Evolutionary conservation across 2,329 filamentous ascomycete species (phyloP), one percentile per base, ranked within the genome.

Genomic region (Phyllosticta capitalensis): DNA sequence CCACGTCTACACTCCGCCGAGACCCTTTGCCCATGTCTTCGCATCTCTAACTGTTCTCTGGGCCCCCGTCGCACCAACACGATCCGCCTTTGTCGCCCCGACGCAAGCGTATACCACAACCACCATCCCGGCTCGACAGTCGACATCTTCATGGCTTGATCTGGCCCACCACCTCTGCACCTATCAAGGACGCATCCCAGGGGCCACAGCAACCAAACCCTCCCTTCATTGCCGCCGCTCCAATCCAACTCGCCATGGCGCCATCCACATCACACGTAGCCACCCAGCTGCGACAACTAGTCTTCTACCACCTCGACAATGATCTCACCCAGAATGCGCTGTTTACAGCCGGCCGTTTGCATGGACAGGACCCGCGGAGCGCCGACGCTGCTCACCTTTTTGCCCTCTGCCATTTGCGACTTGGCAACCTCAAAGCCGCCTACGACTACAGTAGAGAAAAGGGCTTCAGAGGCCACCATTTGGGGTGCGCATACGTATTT

Each of bases 401-500:
- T 54, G 85, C 92, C 14, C 83, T 95, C 52, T 95, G 90, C 69
- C 86, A 96, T 73, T 82, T 94, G 56, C 88, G 89, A 55, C 82
- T 90, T 52, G 89, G 90, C 30, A 88, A 95, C 70, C 82, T 86
- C 68, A 90, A 90, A 68, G 89, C 91, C 12, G 92, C 94, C 10
- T 92, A 89, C 72, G 92, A 97, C 68, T 82, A 85, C 65, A 88
- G 88, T 71, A 89, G 90, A 68, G 80, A 83, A 53, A 79, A 84
- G 57, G 89, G 85, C 45, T 83, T 83, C 56, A 84, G 86, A 63
- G 89, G 88, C 21, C 78, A 81, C 30, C 89, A 97, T 74, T 70
- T 96, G 24, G 92, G 92, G 28, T 96, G 92, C 74, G 84, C 89
- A 19, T 97, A 92, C 75, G 82, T 96, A 52, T 96, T 92, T 77